These are phyloP conservation scores for Cutaneotrichosporon spelunceum DNA, from an alignment of 1,284 basidiomycete genomes.

Conservation along the genomic window DNA sequence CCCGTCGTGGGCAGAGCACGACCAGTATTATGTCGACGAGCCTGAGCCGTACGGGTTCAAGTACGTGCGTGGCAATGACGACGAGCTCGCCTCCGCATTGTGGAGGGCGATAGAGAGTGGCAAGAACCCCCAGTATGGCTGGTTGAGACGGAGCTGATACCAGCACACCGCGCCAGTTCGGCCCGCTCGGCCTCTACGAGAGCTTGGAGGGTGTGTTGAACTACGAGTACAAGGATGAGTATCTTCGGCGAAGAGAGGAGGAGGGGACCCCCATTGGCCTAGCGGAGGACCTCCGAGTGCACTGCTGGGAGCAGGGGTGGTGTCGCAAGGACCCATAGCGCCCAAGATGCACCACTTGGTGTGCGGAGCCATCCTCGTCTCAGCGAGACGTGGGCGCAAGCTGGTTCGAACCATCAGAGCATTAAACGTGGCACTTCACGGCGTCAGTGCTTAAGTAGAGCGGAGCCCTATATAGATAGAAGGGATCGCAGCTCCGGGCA, in stretches of 20 bases:
- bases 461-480: too few relatives aligned
- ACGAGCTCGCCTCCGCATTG: neutral
- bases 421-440: too few relatives aligned
- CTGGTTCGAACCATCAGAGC: too few relatives aligned
- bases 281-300: neutral
- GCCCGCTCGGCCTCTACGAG: neutral
- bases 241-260: neutral
- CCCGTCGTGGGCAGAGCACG: neutral
- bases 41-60: neutral
- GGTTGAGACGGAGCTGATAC: neutral
- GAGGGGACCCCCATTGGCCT: neutral
- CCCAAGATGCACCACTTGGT: too few relatives aligned
- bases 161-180: neutral
- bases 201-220: neutral
- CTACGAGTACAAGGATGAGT: neutral
- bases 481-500: too few relatives aligned
- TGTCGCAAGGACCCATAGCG: neutral
- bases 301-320: constrained; percentile 4
- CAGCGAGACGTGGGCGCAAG: too few relatives aligned
- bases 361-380: too few relatives aligned
- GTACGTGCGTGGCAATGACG: neutral
- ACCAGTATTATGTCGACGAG: neutral
- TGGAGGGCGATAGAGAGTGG: neutral
- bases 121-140: neutral
- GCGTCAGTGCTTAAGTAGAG: too few relatives aligned